Conservation (phyloP, 371 early-diverging fungal species). For the Mycotypha africana region DNA sequence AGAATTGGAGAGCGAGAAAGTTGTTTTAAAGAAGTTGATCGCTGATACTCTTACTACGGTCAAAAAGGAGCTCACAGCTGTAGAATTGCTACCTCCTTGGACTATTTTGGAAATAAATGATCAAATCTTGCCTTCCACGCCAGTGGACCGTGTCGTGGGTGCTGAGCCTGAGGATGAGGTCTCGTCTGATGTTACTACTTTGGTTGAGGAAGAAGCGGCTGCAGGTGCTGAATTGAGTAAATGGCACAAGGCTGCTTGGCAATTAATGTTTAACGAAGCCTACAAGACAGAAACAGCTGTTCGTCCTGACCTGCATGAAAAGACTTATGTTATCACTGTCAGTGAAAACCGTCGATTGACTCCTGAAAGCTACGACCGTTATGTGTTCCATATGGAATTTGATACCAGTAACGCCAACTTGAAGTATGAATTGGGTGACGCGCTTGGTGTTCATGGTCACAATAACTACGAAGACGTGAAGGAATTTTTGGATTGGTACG, state of each 20-base stretch:
- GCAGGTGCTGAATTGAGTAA: conserved; percentile 39
- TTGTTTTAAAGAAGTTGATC: conserved; percentile 15
- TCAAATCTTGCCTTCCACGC: conserved; percentile 22
- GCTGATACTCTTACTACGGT: conserved; percentile 24
- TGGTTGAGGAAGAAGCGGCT: conserved; percentile 45
- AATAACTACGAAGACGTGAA: conserved; percentile 74
- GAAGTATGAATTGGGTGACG: conserved; percentile 89
- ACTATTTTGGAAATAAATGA: conserved; percentile 44
- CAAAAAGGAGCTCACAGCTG: conserved; percentile 18
- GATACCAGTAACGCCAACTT: conserved; percentile 75
- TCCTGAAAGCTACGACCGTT: conserved; percentile 82
- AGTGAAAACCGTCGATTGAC: conserved; percentile 80
- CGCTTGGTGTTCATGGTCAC: conserved; percentile 88
- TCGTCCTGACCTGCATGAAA: conserved; percentile 63
- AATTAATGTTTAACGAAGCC: conserved; percentile 79
- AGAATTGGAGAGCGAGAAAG: conserved; percentile 23
- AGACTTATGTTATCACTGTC: conserved; percentile 62
- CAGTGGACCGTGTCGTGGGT: conserved; percentile 26
- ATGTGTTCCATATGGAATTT: conserved; percentile 94
- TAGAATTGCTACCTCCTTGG: conserved; percentile 51
- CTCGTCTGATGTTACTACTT: conserved; percentile 17
- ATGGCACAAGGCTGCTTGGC: conserved; percentile 64
- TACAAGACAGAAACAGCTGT: conserved; percentile 48
- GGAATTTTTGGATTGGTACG: conserved; percentile 70
- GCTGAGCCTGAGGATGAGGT: conserved; percentile 40